phyloP scores from a whole-genome alignment of 495 filamentous ascomycete species.

The Penicillium subrubescens region DNA sequence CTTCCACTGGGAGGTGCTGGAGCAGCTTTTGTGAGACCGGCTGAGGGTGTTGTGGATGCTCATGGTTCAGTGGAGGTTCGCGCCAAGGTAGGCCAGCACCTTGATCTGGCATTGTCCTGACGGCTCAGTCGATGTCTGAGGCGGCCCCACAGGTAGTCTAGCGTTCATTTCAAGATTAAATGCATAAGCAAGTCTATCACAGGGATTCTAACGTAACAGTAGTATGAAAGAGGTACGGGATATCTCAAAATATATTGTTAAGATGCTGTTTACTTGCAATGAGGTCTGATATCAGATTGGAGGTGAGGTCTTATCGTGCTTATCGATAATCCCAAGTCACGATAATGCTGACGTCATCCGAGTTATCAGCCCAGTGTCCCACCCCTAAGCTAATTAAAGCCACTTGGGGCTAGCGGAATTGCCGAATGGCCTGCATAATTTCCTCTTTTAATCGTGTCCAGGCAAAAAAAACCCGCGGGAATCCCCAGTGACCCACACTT shows the following conservation, averaged over 20 bases:
- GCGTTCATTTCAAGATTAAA: not conserved
- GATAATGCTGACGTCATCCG: not conserved
- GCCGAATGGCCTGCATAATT: not conserved
- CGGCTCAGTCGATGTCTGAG: not conserved
- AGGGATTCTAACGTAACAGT: not conserved
- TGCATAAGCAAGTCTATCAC: not conserved
- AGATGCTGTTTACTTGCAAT: too few relatives aligned
- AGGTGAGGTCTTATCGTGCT: not conserved
- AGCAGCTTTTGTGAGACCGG: not conserved
- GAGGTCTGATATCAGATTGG: not conserved
- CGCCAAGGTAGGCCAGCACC: too few relatives aligned
- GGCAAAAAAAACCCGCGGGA: too few relatives aligned
- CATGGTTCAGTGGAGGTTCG: too few relatives aligned
- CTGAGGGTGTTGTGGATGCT: not conserved
- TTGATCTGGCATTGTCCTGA: too few relatives aligned
- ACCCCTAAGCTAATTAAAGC: not conserved
- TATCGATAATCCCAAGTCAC: not conserved
- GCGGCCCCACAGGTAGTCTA: not conserved
- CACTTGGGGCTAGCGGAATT: not conserved
- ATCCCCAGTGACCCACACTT: too few relatives aligned
- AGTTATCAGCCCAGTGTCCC: too few relatives aligned
- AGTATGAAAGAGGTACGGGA: not conserved
- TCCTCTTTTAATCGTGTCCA: too few relatives aligned
- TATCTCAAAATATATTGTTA: not conserved
- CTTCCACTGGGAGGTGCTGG: not conserved